Percentiles rank a stretch among this genome's conserved stretches.
These are phyloP conservation scores for Debaryomycetaceae sp. DNA, from an alignment of 1,139 yeast genomes.

Conservation along the genomic window DNA sequence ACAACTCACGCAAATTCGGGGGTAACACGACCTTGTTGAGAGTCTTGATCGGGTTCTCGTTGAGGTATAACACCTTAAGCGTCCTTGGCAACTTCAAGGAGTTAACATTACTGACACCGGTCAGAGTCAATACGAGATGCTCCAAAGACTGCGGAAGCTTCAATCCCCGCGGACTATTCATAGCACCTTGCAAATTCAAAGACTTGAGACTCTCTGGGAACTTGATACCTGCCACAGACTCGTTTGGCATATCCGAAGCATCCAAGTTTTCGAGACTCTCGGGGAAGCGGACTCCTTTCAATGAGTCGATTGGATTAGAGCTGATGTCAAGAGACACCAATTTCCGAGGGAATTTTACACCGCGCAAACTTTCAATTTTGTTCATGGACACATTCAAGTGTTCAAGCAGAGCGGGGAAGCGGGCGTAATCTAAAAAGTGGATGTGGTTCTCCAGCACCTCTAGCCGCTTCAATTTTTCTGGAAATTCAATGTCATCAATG, in stretches of 20 bases:
- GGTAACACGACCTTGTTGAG: conserved; percentile 36
- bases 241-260: conserved; percentile 34
- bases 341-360: conserved; percentile 27
- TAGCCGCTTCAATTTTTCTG: conserved; percentile 21
- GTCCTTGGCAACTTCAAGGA: conserved; percentile 35
- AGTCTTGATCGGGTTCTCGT: conserved; percentile 34
- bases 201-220: conserved; percentile 31
- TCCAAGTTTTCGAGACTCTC: conserved; percentile 26
- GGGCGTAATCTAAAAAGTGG: conserved; percentile 31
- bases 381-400: conserved; percentile 30
- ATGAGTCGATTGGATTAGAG: conserved; percentile 33
- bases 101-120: conserved; percentile 37
- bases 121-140: conserved; percentile 24
- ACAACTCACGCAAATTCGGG: conserved; percentile 21
- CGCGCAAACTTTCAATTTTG: conserved; percentile 29
- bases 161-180: conserved; percentile 37
- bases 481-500: conserved; percentile 28
- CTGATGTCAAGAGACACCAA: conserved; percentile 23
- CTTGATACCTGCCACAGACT: conserved; percentile 37
- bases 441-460: conserved; percentile 29
- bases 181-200: conserved; percentile 33
- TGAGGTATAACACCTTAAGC: conserved; percentile 26
- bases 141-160: conserved; percentile 25
- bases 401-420: conserved; percentile 23
- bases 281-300: conserved; percentile 33